Evolutionary conservation across 106 monocot genomes (phyloP).

Genomic region (Narthecium ossifragum): DNA sequence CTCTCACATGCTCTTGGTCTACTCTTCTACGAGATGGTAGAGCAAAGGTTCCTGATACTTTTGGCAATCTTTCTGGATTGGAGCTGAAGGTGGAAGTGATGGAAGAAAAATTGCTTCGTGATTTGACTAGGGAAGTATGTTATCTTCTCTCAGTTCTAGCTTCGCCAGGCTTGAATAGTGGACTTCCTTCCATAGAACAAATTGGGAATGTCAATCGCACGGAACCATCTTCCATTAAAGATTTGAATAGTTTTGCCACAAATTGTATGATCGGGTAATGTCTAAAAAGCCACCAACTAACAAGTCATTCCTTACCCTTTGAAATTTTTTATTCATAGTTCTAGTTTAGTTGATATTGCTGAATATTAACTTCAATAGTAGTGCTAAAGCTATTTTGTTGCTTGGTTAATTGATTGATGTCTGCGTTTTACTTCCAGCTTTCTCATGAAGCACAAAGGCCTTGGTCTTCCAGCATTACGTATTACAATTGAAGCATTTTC

Average conservation of each 20-base stretch:
- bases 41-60: constrained; percentile 82
- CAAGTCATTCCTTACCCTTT: too few relatives aligned
- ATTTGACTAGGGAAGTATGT: constrained; percentile 82
- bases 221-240: constrained; percentile 43
- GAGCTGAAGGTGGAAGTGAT: constrained; percentile 93
- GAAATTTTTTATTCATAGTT: neutral
- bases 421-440: constrained; percentile 58
- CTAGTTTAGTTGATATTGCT: neutral
- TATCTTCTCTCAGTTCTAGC: constrained; percentile 67
- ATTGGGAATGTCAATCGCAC: constrained; percentile 48
- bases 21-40: constrained; percentile 65
- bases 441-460: constrained; percentile 43
- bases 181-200: constrained; percentile 74
- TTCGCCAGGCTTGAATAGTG: constrained; percentile 53
- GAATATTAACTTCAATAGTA: neutral
- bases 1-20: constrained; percentile 76
- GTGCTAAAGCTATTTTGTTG: neutral
- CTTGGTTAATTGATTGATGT: too few relatives aligned
- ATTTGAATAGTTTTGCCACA: constrained; percentile 46
- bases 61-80: constrained; percentile 64
- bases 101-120: constrained; percentile 91
- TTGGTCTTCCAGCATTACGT: constrained; percentile 56
- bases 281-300: too few relatives aligned
- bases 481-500: constrained; percentile 60
- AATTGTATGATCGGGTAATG: constrained; percentile 69